Percentiles rank a stretch among this genome's conserved stretches.
Evolutionary conservation across 345 rosid genomes (phyloP).

Genomic region (Populus simonii): DNA sequence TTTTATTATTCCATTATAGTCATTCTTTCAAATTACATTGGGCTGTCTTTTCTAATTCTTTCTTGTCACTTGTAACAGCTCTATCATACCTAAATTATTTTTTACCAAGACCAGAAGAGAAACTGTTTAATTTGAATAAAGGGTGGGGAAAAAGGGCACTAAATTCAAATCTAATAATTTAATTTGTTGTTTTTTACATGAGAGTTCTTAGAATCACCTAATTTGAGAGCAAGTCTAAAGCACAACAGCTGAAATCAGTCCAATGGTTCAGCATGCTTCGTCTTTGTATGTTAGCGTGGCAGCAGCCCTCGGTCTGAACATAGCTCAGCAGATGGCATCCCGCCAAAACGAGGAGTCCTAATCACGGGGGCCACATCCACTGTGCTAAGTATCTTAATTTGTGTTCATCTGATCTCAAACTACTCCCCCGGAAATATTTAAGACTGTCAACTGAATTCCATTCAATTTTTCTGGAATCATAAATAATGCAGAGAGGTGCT

Average conservation of each 20-base stretch:
- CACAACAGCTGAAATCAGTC: no score
- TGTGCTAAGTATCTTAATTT: conserved; percentile 28
- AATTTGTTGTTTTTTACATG: not conserved
- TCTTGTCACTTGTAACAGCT: not conserved
- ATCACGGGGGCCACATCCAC: conserved; percentile 31
- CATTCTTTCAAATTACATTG: not conserved
- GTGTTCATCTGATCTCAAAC: conserved; percentile 30
- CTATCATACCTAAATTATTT: not conserved
- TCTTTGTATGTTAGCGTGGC: no score
- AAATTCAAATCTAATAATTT: not conserved
- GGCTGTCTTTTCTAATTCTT: not conserved
- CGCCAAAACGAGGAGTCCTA: conserved; percentile 30
- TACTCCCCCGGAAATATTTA: conserved; percentile 33
- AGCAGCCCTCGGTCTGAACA: not conserved
- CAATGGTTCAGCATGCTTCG: no score
- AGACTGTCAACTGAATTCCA: conserved; percentile 17
- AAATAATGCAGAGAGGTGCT: conserved; percentile 7
- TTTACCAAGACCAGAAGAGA: not conserved
- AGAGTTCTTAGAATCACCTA: not conserved
- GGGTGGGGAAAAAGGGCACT: not conserved
- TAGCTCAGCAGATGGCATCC: conserved; percentile 23
- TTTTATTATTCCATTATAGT: not conserved
- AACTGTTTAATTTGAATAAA: not conserved
- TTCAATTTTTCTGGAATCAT: conserved; percentile 21
- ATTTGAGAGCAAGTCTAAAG: not conserved